Evolutionary conservation across 305 asterid genomes (phyloP).

Genomic region (Plantago rigida): DNA sequence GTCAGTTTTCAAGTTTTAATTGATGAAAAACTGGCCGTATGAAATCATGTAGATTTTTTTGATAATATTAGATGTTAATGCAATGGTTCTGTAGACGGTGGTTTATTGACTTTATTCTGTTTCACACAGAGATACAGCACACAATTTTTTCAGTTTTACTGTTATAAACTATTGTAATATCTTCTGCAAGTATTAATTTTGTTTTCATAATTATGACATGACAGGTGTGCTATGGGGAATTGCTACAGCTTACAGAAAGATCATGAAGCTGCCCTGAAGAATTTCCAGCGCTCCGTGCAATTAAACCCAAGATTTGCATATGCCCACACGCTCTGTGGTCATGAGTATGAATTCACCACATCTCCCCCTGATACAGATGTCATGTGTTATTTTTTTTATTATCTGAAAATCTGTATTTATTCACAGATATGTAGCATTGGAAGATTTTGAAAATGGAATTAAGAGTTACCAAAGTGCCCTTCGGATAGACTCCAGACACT

Average conservation of each 20-base stretch:
- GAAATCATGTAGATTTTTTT: no score
- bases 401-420: conserved; percentile 19
- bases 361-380: conserved; percentile 5
- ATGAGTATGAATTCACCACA: conserved; percentile 51
- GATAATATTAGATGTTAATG: no score
- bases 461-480: conserved; percentile 83
- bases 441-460: conserved; percentile 86
- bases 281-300: conserved; percentile 91
- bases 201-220: conserved; percentile 26
- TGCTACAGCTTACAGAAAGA: conserved; percentile 97
- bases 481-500: conserved; percentile 74
- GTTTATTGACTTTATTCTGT: no score
- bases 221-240: conserved; percentile 97
- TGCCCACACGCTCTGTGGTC: conserved; percentile 93
- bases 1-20: no score
- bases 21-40: no score
- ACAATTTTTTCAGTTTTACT: not conserved
- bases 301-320: conserved; percentile 83
- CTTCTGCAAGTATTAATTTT: conserved; percentile 14
- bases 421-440: conserved; percentile 72
- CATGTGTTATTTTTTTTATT: not conserved
- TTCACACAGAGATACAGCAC: no score
- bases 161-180: not conserved
- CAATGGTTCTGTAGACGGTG: no score
- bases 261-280: conserved; percentile 90